Base-by-base conservation (phyloP, 805 yeast genomes). In the Starmerella potacharoeniae region DNA sequence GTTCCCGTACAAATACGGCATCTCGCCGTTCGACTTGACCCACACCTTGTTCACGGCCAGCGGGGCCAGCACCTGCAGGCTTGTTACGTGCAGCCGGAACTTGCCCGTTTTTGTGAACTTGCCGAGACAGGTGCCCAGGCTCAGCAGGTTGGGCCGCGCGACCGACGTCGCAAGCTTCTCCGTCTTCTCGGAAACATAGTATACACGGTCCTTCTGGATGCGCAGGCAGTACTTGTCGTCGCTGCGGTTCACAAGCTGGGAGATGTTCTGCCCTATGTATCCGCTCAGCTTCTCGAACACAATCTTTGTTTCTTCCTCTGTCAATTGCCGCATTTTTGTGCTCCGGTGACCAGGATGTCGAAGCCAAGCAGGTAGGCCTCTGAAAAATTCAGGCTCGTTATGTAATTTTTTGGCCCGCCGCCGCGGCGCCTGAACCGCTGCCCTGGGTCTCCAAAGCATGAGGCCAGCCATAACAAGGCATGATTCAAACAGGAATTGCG, bases 81-180 rank as follows among this genome's bases (percentile, higher is more conserved):
- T 77, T n/a, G 98, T 93, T 59, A 93, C 83, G 69, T 93, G 98
- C 62, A 93, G 75, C 71, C 96, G 80, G 75, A 93, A 93, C 71
- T 93, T 93, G 34, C 97, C 97, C 2, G 97, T 86, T 75, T 93
- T 93, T 49, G 98, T 93, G 75, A 93, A 93, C 69, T 93, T 93
- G 17, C 98, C 98, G 57, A 93, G 75, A 72, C 98, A 93, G 4
- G 84, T 79, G 40, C 98, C 98, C 34, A 93, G 70, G 0, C 97
- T 86, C 95, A 91, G 88, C 61, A 93, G 76, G 65, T 88, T 86
- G 45, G 81, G 80, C 74, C 98, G 81, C 40, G 96, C 86, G 4
- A 91, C 86, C 33, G 91, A 82, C 0, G 97, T 89, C 49, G 98
- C 97, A 60, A 83, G 78, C 62, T 84, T 84, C 52, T 96, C 89